Evolutionary conservation across 2,329 filamentous ascomycete species (phyloP), one percentile per base, ranked within the genome.

Genomic region (Nakataea oryzae): DNA sequence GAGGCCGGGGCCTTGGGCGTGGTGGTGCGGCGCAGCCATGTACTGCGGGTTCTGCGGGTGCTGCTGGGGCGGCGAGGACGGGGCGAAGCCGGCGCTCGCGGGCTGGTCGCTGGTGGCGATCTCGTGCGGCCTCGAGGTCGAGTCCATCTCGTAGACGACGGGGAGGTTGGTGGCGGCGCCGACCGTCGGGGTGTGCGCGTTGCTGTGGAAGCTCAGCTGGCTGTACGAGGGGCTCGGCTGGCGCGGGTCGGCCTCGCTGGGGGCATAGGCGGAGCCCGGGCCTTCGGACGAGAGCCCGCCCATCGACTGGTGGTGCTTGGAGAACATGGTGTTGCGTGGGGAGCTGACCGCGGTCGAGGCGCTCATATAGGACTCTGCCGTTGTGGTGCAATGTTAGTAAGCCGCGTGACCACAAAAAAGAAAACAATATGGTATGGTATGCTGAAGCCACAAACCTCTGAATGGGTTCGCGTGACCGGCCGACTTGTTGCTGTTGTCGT

Each of bases 101-200:
- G 41, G 41, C 17, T 1, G 17, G 56, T 32, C 29, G 56, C 56
- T n/a, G 29, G 4, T 32, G 56, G 27, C 56, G 13, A 58, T 13
- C 56, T 58, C 56, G 4, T 29, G 56, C 29, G 56, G 56, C 17
- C 21, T 12, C 14, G 26, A 21, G 26, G 21, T 54, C 30, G 59
- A 61, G n/a, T 61, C 59, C 41, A 57, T 57, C 59, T 61, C 59
- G 54, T 56, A 57, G 11, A 61, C 50, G 30, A 54, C 59, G n/a
- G 59, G 59, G 28, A 57, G 28, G 24, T 11, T 54, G 27, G 56
- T 14, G 54, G 26, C 54, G 54, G 26, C 54, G 54, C 54, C 28
- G 26, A 56, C 11, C 13, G 26, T n/a, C 6, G 41, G 47, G 17
- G 41, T 34, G n/a, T 27, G 50, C 9, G 27, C 14, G 27, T 29